Base-by-base conservation (phyloP, 371 early-diverging fungal genomes). In the Saksenaea vasiformis region DNA sequence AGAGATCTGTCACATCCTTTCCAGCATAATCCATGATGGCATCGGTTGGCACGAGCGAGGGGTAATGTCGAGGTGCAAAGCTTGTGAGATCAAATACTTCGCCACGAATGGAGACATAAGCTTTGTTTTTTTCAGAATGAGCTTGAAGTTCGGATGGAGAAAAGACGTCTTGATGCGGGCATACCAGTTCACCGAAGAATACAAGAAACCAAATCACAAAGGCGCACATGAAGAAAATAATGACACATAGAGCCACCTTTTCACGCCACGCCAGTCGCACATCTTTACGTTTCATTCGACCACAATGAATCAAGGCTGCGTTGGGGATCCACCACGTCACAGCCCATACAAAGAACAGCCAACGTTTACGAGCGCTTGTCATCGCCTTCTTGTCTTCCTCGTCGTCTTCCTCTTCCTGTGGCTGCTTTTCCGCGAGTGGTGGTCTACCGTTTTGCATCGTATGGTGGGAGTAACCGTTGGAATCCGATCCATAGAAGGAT, bases 241-340 rank as follows among this genome's bases (percentile, higher is more conserved):
- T 67, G 64, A 92, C 75, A 73, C 95, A 96, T 13, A 98, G 84
- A 1, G 97, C 90, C 4, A 98, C 87, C 78, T 98, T 96, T 77
- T 98, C 98, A 57, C 97, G 88, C 98, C 98, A 98, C 0, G 98
- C 97, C 72, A 95, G 86, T 31, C 91, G 91, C 31, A 94, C 86
- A 71, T 98, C 96, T 47, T 80, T 82, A 24, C 87, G 87, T 65
- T 87, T 87, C 89, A 94, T 93, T 43, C 86, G 79, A 65, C 92
- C 93, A 72, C 90, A 86, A 67, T 79, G 77, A 19, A 72, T 61
- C 69, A 95, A 69, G 54, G 83, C 84, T 19, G 74, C 81, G 38
- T 85, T 77, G 9, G 95, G 95, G 27, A 95, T 85, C 91, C 94
- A 95, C 91, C 92, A 95, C 0, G 98, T 98, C 37, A 90, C 68